Evolutionary conservation across 371 early-diverging fungal genomes (phyloP).

Genomic region (Mortierella sp.): DNA sequence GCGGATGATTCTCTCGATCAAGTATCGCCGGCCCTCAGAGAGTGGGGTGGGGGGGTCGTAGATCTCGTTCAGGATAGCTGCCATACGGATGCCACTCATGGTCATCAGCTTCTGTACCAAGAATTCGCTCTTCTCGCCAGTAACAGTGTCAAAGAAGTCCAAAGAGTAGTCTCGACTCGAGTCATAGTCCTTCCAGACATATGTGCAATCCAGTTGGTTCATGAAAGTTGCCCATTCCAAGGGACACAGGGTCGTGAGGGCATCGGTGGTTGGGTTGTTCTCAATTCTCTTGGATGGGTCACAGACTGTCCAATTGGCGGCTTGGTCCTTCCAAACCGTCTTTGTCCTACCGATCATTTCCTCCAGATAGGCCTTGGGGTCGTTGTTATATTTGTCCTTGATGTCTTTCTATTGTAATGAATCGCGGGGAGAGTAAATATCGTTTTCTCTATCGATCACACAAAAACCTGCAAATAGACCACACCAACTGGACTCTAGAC

Average conservation of each 20-base stretch:
- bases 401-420: slow-evolving; percentile 37
- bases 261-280: slow-evolving; percentile 31
- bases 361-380: slow-evolving; percentile 50
- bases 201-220: slow-evolving; percentile 33
- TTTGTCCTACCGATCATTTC: slow-evolving; percentile 40
- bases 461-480: too few species aligned
- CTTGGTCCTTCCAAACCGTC: slow-evolving; percentile 35
- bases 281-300: slow-evolving; percentile 22
- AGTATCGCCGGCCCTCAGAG: neutral
- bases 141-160: slow-evolving; percentile 37
- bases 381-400: slow-evolving; percentile 46
- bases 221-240: slow-evolving; percentile 38
- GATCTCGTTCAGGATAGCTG: slow-evolving; percentile 48
- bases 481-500: neutral
- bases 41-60: slow-evolving; percentile 28
- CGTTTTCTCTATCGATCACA: neutral
- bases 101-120: slow-evolving; percentile 47
- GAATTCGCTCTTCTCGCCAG: slow-evolving; percentile 18
- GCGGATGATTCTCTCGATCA: neutral
- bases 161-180: slow-evolving; percentile 21
- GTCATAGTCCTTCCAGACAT: slow-evolving; percentile 50
- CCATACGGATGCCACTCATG: slow-evolving; percentile 55
- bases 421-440: neutral
- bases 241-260: slow-evolving; percentile 33
- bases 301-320: slow-evolving; percentile 44